phyloP scores from a whole-genome alignment of 1,139 yeast species.

The Nakaseomyces nivariensis region DNA sequence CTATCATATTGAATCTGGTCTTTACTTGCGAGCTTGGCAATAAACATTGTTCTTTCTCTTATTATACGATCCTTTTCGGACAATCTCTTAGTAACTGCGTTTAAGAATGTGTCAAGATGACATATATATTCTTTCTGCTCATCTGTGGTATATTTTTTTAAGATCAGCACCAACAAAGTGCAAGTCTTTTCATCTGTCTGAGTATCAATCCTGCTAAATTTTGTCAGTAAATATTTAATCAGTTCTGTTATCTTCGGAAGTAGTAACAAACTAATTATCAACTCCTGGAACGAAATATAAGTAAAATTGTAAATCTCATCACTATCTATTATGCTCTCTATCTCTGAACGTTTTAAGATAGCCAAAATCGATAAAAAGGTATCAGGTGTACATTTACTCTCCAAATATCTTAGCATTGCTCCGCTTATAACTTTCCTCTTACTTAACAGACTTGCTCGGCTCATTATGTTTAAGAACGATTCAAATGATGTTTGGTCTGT shows the following conservation, averaged over 20 bases:
- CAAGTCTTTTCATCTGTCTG: conserved; percentile 15
- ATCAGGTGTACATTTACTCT: conserved; percentile 6
- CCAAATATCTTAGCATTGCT: not conserved
- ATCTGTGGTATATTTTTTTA: conserved; percentile 10
- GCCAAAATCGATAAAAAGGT: conserved; percentile 5
- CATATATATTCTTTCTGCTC: conserved; percentile 15
- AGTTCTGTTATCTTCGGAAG: not conserved
- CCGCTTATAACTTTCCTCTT: not conserved
- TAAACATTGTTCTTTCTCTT: conserved; percentile 32
- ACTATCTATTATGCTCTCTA: conserved; percentile 10
- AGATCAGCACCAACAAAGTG: conserved; percentile 18
- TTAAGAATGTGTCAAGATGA: conserved; percentile 21
- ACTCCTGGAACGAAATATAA: conserved; percentile 18
- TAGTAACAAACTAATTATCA: conserved; percentile 10
- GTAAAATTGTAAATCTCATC: conserved; percentile 12
- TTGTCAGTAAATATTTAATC: conserved; percentile 6
- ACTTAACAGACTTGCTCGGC: not conserved
- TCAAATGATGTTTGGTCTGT: not conserved
- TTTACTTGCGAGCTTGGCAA: conserved; percentile 30
- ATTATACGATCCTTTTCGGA: conserved; percentile 18
- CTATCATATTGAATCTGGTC: conserved; percentile 28
- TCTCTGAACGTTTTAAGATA: not conserved
- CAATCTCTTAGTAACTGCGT: conserved; percentile 30
- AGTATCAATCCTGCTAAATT: conserved; percentile 1
- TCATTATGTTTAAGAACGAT: not conserved